Evolutionary conservation across 805 yeast genomes (phyloP), one percentile per base, ranked within the genome.

Genomic region (Wickerhamiella slavikovae): DNA sequence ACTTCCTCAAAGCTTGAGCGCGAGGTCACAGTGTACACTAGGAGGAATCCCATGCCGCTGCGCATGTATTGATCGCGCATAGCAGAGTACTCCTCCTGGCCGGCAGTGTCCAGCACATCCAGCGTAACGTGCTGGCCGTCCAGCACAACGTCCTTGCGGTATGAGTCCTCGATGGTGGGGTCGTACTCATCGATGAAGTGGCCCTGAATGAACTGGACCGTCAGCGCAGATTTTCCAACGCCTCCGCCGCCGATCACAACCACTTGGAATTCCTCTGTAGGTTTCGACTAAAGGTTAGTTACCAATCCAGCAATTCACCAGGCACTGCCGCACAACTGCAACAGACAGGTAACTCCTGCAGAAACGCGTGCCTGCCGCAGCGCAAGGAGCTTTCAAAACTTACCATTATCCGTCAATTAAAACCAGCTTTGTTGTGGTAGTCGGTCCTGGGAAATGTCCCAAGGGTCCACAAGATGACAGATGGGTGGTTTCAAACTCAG

Each of bases 211-310:
- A 89, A 64, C 53, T 89, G 93, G 39, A 89, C 89, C 17, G 98
- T 89, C 38, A 89, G 59, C 4, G 98, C 96, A 15, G 92, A 75
- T 53, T 89, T 89, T 56, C 98, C 98, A 32, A 89, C 98, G 55
- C 94, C 95, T 48, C 96, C 96, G 23, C 95, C 95, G 33, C 96
- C 98, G 33, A 85, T 94, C 26, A 85, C 95, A 4, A 89, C 98
- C 35, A 89, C 57, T 49, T 91, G 82, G 51, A 72, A 85, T 53
- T 83, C 94, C 52, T 75, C 36, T 13, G 31, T 32, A 11, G 36
- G 38, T 20, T 26, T 17, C 6, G 24, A 21, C 26, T 28, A 16
- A 32, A 21, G 26, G 26, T 24, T 24, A 24, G 26, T 22, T 22
- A 6, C 24, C 12, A 14, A 6, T 22, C 10, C n/a, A n/a, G n/a